phyloP scores from a whole-genome alignment of 768 basidiomycete species.

The Calocera cornea region DNA sequence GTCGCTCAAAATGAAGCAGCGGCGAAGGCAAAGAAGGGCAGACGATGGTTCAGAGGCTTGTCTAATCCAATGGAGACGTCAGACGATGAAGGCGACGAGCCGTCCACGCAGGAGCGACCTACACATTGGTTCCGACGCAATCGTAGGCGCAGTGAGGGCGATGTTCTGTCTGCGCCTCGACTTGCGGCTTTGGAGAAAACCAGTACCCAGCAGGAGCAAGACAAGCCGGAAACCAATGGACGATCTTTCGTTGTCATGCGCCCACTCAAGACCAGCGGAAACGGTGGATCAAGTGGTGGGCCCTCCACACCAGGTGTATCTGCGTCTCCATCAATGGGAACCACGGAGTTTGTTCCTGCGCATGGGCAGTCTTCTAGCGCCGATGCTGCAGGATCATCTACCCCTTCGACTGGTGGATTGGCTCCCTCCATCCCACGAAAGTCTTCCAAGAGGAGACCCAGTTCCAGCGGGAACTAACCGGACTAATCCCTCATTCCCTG shows the following conservation, averaged over 20 bases:
- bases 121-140: constrained; percentile 1
- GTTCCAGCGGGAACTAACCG: neutral
- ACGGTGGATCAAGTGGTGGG: neutral
- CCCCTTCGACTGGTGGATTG: neutral
- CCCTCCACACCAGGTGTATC: neutral
- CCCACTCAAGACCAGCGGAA: neutral
- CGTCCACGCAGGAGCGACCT: neutral
- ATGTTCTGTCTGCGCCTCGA: neutral
- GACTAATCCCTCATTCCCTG: neutral
- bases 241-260: neutral
- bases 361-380: neutral
- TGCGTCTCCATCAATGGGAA: neutral
- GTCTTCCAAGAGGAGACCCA: neutral
- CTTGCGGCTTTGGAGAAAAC: neutral
- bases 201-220: neutral
- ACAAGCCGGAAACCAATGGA: neutral
- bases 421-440: neutral
- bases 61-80: neutral
- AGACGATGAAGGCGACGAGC: neutral
- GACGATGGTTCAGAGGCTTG: neutral
- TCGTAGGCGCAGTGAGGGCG: neutral
- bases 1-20: neutral
- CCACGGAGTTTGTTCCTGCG: neutral
- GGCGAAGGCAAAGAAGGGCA: neutral
- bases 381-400: neutral